Evolutionary conservation across 2,329 filamentous ascomycete genomes (phyloP).

Genomic region (Juglanconis oblonga): DNA sequence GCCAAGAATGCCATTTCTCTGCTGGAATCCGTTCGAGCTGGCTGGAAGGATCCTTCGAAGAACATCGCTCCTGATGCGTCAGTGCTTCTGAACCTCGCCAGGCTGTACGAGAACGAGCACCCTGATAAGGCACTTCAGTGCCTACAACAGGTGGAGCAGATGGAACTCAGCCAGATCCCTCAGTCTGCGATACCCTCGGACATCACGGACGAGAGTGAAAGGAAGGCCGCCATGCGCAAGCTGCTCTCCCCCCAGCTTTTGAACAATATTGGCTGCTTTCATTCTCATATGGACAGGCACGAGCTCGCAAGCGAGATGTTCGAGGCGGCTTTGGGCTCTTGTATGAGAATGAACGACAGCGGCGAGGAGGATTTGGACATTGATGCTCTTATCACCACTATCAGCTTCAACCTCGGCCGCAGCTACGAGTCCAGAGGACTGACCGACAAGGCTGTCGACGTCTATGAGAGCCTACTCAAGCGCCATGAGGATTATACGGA

Average conservation of each 20-base stretch:
- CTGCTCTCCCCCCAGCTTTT: constrained; percentile 83
- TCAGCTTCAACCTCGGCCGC: constrained; percentile 92
- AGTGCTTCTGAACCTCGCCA: constrained; percentile 85
- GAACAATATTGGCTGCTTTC: constrained; percentile 97
- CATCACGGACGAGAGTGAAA: constrained; percentile 57
- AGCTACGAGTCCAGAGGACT: constrained; percentile 86
- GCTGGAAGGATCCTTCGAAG: constrained; percentile 93
- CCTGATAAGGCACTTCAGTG: constrained; percentile 92
- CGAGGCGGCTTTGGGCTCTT: constrained; percentile 85
- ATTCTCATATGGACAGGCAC: constrained; percentile 83
- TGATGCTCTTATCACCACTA: constrained; percentile 89
- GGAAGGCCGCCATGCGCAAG: constrained; percentile 65
- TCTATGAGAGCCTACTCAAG: constrained; percentile 81
- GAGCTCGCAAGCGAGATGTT: constrained; percentile 81
- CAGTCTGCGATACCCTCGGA: constrained; percentile 64
- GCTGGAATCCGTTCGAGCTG: constrained; percentile 75
- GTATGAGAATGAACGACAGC: constrained; percentile 74
- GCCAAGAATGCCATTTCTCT: constrained; percentile 82
- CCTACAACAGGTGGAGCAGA: constrained; percentile 84
- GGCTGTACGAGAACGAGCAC: constrained; percentile 80
- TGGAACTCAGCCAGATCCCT: constrained; percentile 77
- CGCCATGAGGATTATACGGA: constrained; percentile 92
- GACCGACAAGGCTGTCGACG: constrained; percentile 77
- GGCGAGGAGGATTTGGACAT: constrained; percentile 74
- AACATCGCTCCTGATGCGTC: constrained; percentile 77